Evolutionary conservation across 768 basidiomycete genomes (phyloP), one percentile per base, ranked within the genome.

Genomic region (Rhodotorula toruloides): DNA sequence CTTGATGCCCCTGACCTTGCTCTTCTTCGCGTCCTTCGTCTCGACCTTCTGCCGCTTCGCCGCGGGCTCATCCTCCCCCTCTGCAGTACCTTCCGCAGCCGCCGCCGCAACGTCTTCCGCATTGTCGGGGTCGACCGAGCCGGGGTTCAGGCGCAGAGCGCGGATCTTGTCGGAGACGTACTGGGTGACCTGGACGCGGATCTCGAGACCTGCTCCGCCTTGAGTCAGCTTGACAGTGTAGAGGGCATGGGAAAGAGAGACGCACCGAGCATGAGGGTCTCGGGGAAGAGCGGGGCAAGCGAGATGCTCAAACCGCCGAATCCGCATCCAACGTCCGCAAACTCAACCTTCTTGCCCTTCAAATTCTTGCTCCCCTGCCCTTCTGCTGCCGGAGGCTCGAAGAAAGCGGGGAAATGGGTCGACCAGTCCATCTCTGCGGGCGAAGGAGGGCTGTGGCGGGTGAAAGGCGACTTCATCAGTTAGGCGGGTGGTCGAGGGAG

Each of bases 141-240:
- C 63, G 7, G 71, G 71, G 63, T 74, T 70, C 54, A 88, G 80
- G n/a, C 96, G 87, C 46, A 92, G 83, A n/a, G 94, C 96, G 42
- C 84, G 79, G 74, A 99, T 96, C 74, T 92, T 87, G 77, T 97
- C 94, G 68, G 87, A 82, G 49, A 99, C 96, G 77, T 96, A 99
- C 76, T 93, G 88, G 0, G 93, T 91, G 61, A 99, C 96, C 74
- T 94, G 89, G 8, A 90, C 87, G 59, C 96, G 87, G 73, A 99
- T 98, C 80, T 99, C 96, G 84, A 99, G 86, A 32, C 94, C 93
- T 97, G 62, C 22, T n/a, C n/a, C n/a, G n/a, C n/a, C n/a, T n/a
- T n/a, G n/a, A n/a, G n/a, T n/a, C n/a, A n/a, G n/a, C n/a, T n/a
- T n/a, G n/a, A n/a, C n/a, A n/a, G n/a, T n/a, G n/a, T n/a, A n/a